Evolutionary conservation across 352 stramenopile species (phyloP), one percentile per base, ranked within the genome.

Genomic region (Elongisporangium undulatum): DNA sequence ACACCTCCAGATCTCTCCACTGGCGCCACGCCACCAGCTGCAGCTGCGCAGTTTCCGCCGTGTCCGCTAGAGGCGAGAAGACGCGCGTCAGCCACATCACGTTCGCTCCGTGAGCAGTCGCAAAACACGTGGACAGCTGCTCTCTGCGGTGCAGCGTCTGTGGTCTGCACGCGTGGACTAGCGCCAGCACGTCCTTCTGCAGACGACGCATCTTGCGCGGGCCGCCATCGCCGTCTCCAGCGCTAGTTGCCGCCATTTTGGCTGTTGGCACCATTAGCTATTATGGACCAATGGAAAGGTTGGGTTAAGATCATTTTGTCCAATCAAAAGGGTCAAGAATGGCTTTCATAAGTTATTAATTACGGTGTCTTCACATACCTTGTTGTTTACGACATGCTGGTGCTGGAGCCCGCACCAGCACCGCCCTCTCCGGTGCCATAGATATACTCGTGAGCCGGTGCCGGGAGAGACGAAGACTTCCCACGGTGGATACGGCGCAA

Each of bases 401-500:
- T 17, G 12, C 10, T 17, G 23, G 23, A 26, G 23, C 5, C 23
- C 5, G 23, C 23, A 26, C 23, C 23, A 5, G 23, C 2, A 17
- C 10, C 12, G 12, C 34, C 4, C 49, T 51, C 59, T 5, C 13
- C 60, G 10, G 59, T 54, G 34, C 69, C 69, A 24, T 80, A 80
- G 19, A 80, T 75, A 50, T 74, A 80, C 34, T 68, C 58, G 52
- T 77, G 68, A 17, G 59, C 59, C 2, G 60, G 58, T 16, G 69
- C 69, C 38, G 69, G 57, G 54, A 79, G 58, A 45, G 58, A 58
- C 16, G 74, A 79, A 20, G 75, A 66, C 62, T 78, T 82, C 2
- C 71, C 74, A 26, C 74, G 68, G n/a, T 78, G 63, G 8, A 78
- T 65, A 17, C 74, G 71, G 23, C 63, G 68, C 51, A 82, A 45